A percentile compares a stretch with the other conserved stretches of the same genome.
These are phyloP conservation scores for Apiospora hydei DNA, from an alignment of 2,329 filamentous ascomycete genomes.

Conservation along the genomic window DNA sequence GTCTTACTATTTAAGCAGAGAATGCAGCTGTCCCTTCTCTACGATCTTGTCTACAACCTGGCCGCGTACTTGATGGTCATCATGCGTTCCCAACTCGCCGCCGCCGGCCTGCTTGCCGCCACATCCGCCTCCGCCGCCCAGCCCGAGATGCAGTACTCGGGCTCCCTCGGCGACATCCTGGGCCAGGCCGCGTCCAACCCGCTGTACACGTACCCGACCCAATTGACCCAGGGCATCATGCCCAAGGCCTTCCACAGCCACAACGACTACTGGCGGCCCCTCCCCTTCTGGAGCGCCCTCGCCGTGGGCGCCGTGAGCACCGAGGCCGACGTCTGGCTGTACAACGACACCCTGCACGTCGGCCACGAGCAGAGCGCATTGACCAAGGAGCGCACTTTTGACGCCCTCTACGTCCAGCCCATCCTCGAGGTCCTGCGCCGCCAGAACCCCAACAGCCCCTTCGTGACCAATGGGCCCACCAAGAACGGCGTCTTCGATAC, in stretches of 20 bases:
- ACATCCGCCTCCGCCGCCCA: slow-evolving; percentile 20
- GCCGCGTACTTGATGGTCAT: background rate
- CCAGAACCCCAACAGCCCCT: slow-evolving; percentile 55
- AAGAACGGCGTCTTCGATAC: slow-evolving; percentile 60
- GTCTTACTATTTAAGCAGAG: background rate
- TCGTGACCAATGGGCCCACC: slow-evolving; percentile 46
- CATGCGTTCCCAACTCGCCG: slow-evolving; percentile 24
- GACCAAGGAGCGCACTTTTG: slow-evolving; percentile 61
- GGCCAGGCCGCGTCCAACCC: slow-evolving; percentile 21
- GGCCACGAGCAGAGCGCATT: slow-evolving; percentile 65
- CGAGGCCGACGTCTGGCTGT: slow-evolving; percentile 73
- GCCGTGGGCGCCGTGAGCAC: slow-evolving; percentile 64
- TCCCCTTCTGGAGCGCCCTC: slow-evolving; percentile 67
- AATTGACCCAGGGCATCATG: slow-evolving; percentile 29
- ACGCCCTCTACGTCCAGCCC: slow-evolving; percentile 68
- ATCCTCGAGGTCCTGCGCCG: slow-evolving; percentile 62
- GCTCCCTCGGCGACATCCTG: slow-evolving; percentile 30
- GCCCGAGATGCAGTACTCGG: slow-evolving; percentile 30
- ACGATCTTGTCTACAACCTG: background rate
- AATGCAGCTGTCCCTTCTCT: slow-evolving; percentile 11
- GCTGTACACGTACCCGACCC: slow-evolving; percentile 26
- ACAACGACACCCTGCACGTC: slow-evolving; percentile 61
- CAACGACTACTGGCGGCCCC: slow-evolving; percentile 71
- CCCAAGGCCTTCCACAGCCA: slow-evolving; percentile 63
- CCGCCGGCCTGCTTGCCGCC: slow-evolving; percentile 23